Evolutionary conservation across 176 grass and related monocot species (phyloP), one percentile per base, ranked within the genome.

Genomic region (Olyra latifolia): DNA sequence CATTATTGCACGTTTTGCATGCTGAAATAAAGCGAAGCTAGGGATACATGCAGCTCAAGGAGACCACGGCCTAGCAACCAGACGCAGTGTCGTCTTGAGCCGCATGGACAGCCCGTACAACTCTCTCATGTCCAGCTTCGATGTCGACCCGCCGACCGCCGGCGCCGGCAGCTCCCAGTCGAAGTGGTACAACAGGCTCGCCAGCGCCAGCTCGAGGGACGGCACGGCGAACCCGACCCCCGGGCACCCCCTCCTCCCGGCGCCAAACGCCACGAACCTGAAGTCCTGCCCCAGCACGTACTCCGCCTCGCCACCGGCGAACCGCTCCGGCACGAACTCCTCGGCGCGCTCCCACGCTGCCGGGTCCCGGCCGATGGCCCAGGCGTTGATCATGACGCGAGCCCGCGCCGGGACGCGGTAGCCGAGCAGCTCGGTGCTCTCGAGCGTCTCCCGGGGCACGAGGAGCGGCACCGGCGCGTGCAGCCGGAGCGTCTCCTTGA

Each of bases 181-280:
- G 9, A 91, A 91, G 13, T 67, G 46, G 11, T 59, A 66, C 15
- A 91, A 7, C 0, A 91, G 16, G 19, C n/a, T 84, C 8, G 81
- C 89, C 12, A 91, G 76, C 3, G 22, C 80, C 1, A 87, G 63
- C 76, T 91, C 89, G 8, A 84, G 6, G 1, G 57, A 29, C 0
- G 86, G 19, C 14, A 9, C 16, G 4, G 84, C 76, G 29, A 95
- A 91, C 10, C 69, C 73, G 0, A 79, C 85, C 39, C 76, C 92
- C 0, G 89, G 87, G 4, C 93, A 95, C 16, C 69, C 84, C 25
- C 93, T 82, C 47, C 93, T 79, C 6, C 93, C 93, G 0, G 72
- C 70, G 7, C 93, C 89, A 41, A 95, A 95, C 14, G 93, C 84
- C 25, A 92, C 77, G 9, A 82, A 85, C 75, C 52, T 62, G 47